Percentiles rank a stretch among this genome's conserved stretches.
phyloP scores from a whole-genome alignment of 352 stramenopile genomes.

The Phytophthora multivora region DNA sequence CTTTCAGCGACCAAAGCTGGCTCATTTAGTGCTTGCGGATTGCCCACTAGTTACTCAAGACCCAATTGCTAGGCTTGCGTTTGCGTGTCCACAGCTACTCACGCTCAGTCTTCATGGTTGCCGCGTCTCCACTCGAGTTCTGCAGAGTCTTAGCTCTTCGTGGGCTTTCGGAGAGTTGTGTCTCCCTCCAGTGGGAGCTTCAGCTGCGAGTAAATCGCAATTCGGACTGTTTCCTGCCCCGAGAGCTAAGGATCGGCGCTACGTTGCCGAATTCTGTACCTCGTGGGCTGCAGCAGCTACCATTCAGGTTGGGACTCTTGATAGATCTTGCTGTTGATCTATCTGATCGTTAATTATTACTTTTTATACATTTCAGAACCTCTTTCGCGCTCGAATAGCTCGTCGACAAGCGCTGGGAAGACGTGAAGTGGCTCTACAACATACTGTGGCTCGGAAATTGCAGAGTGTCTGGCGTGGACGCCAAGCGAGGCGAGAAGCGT shows the following conservation, averaged over 20 bases:
- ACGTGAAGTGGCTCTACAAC: slow-evolving; percentile 42
- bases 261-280: slow-evolving; percentile 57
- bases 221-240: slow-evolving; percentile 73
- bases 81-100: slow-evolving; percentile 68
- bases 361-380: slow-evolving; percentile 38
- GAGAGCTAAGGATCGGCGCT: slow-evolving; percentile 69
- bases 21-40: slow-evolving; percentile 60
- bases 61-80: slow-evolving; percentile 57
- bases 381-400: slow-evolving; percentile 59
- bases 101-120: slow-evolving; percentile 74
- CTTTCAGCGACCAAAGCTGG: slow-evolving; percentile 56
- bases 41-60: slow-evolving; percentile 73
- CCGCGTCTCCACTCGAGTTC: slow-evolving; percentile 56
- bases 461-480: slow-evolving; percentile 75
- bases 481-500: slow-evolving; percentile 45
- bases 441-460: slow-evolving; percentile 54
- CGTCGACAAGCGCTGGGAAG: slow-evolving; percentile 28
- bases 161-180: slow-evolving; percentile 67
- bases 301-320: slow-evolving; percentile 48
- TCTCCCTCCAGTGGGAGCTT: slow-evolving; percentile 28
- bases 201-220: slow-evolving; percentile 28
- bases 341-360: background rate
- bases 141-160: slow-evolving; percentile 67
- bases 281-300: slow-evolving; percentile 62
- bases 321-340: background rate